Evolutionary conservation across 441 rosid species (phyloP), one percentile per base, ranked within the genome.

Genomic region (Jatropha podagrica): DNA sequence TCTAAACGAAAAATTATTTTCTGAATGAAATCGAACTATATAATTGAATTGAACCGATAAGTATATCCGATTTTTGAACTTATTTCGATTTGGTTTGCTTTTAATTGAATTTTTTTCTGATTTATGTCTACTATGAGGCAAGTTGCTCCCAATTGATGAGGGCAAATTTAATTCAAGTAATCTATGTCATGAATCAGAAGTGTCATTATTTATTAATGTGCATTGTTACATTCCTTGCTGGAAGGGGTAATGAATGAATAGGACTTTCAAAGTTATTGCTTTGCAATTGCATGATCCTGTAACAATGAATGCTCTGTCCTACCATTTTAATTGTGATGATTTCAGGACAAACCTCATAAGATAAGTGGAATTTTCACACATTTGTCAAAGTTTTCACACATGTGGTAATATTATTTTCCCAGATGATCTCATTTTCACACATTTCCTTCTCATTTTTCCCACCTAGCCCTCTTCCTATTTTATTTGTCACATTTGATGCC

Each of bases 261-360:
- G 65, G 17, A 68, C 65, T 42, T 73, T 64, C 81, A 63, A 62
- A 44, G 77, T 48, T 48, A 48, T 46, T 32, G 58, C 41, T 62
- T 68, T 54, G 71, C 63, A 63, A 54, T 68, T 54, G 71, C 63
- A 63, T 73, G 61, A 73, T 64, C 26, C 18, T 49, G 37, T 6
- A 13, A 37, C n/a, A 49, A 18, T 2, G 60, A 48, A 48, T 18
- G 18, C 5, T n/a, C 51, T 51, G 69, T 52, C 69, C 76, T 73
- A 73, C 76, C 69, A 72, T 63, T 59, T 55, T 18, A 61, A 14
- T 5, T n/a, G 51, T 49, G 52, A 62, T 73, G 69, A 73, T 73
- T 38, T 64, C 40, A 63, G 38, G 69, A 73, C 51, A 62, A 64
- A 63, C 76, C 59, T 37, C 75, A 60, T 27, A 48, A 70, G 58